Conservation (phyloP, 352 stramenopile species). For the Blastocystis hominis region DNA sequence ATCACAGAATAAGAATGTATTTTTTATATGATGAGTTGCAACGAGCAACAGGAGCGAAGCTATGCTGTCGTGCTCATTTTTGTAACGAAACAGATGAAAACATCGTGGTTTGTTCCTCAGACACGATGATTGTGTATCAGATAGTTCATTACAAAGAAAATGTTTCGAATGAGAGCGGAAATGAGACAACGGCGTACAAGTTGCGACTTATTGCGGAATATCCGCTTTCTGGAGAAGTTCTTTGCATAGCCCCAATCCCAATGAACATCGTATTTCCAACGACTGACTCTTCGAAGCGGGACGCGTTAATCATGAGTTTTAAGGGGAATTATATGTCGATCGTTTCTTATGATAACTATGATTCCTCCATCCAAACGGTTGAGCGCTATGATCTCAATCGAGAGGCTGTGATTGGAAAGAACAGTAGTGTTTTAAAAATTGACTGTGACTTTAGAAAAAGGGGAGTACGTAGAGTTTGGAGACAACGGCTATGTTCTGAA, state of each 20-base stretch:
- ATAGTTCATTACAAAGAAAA: not conserved
- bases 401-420: not conserved
- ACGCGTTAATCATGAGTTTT: constrained; percentile 34
- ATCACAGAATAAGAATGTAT: not conserved
- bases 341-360: constrained; percentile 19
- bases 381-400: constrained; percentile 32
- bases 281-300: not conserved
- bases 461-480: constrained; percentile 26
- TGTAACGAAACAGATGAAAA: constrained; percentile 35
- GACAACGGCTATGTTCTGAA: constrained; percentile 32
- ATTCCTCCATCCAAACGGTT: not conserved
- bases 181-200: not conserved
- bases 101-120: constrained; percentile 46
- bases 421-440: not conserved
- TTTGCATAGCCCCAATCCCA: constrained; percentile 15
- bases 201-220: not conserved
- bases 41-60: constrained; percentile 2
- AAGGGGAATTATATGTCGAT: constrained; percentile 29
- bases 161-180: not conserved
- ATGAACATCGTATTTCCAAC: not conserved
- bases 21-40: constrained; percentile 48
- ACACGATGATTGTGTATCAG: constrained; percentile 43
- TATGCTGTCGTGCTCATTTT: constrained; percentile 37
- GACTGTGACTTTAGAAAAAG: not conserved
- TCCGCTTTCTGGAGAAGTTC: constrained; percentile 25